Conservation (phyloP, 768 basidiomycete species). For the Auriscalpium microsporum region DNA sequence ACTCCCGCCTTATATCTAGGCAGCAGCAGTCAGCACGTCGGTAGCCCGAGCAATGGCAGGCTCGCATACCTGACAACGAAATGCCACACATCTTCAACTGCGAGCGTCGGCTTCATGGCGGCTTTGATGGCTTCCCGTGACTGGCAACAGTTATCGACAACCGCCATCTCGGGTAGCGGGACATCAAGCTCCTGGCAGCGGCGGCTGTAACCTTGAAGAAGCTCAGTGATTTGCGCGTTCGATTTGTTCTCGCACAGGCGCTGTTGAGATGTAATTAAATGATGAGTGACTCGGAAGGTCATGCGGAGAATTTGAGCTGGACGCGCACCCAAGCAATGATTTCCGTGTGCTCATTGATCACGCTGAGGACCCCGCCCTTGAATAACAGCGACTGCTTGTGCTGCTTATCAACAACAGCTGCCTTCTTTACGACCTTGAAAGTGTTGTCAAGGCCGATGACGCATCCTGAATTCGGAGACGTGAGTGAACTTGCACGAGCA, state of each 20-base stretch:
- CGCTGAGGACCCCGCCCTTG: conserved; percentile 12
- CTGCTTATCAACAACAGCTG: neutral
- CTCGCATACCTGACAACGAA: conserved; percentile 16
- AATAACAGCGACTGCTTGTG: neutral
- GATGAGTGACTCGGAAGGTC: no score
- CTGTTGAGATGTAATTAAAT: no score
- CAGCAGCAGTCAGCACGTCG: neutral
- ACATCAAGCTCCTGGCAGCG: conserved; percentile 4
- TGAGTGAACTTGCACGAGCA: no score
- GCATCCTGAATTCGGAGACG: neutral
- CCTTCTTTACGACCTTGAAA: conserved; percentile 15
- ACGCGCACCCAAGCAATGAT: conserved; percentile 15
- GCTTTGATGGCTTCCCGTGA: conserved; percentile 2
- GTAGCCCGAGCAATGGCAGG: no score
- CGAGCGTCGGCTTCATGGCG: neutral
- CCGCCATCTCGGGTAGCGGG: conserved; percentile 9
- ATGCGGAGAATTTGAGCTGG: no score
- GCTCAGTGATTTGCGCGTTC: conserved; percentile 11
- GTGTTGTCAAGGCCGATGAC: conserved; percentile 13
- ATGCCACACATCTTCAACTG: conserved; percentile 16
- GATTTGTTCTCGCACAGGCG: conserved; percentile 11
- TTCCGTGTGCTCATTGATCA: conserved; percentile 14
- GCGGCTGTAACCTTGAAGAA: conserved; percentile 8
- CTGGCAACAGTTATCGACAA: conserved; percentile 19
- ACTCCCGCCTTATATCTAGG: neutral